Base-by-base conservation (phyloP, 2,329 filamentous ascomycete species). In the Ciborinia camelliae region DNA sequence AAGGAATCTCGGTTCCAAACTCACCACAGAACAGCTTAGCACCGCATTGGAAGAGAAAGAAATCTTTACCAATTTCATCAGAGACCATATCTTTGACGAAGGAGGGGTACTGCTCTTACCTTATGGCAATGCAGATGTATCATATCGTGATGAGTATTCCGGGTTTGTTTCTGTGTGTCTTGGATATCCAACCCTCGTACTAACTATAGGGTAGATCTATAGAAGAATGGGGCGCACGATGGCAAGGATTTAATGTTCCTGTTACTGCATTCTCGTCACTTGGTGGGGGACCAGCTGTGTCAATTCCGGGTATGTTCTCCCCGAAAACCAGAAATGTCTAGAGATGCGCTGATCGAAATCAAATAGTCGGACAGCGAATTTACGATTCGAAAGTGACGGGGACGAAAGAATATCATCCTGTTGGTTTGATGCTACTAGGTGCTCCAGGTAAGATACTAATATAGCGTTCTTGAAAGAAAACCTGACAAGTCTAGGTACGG, bases 161-260 rank as follows among this genome's bases (percentile, higher is more conserved):
- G 64, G 57, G 59, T 64, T 1, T 23, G 48, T 52, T 26, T 7
- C 10, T 0, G 5, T 3, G 3, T 47, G 23, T 7, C n/a, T 18
- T 12, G 23, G 4, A 26, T 14, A 0, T 3, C 37, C 1, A 23
- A 8, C 1, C 9, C 3, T 18, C 7, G 3, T 50, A 6, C 26
- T 48, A 32, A 54, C 9, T 3, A 3, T 2, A 4, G 10, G 12
- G 1, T 35, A 51, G 28, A 23, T 54, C 63, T 4, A n/a, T 65
- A 3, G 62, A 67, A 30, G 60, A 69, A 52, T 51, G 47, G 4
- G 65, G 66, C 2, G 57, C 61, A n/a, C 59, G 26, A 10, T 70
- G 68, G 70, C 70, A 71, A 59, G 70, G 70, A 7, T 70, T 64
- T n/a, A 66, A 68, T 5, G 50, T 70, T 32, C 60, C 63, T 1